Percentiles rank a stretch among this genome's conserved stretches.
Evolutionary conservation across 148 eudicot species (phyloP).

Genomic region (Pouteria glomerata): DNA sequence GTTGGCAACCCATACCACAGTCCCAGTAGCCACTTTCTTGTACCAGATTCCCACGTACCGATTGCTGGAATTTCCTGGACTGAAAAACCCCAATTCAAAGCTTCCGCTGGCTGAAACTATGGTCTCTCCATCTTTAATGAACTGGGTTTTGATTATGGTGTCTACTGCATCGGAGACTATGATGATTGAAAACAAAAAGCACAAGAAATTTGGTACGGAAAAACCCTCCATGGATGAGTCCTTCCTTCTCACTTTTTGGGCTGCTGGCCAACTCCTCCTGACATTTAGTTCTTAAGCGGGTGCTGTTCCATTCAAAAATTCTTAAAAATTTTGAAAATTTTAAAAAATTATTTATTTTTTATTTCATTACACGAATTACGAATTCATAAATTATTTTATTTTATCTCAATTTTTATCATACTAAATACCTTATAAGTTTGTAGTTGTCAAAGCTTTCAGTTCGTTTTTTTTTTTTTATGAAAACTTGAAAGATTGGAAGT

Average conservation of each 20-base stretch:
- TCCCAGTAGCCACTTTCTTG: not conserved
- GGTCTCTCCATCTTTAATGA: not conserved
- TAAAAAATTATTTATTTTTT: too few relatives aligned
- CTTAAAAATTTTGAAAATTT: too few relatives aligned
- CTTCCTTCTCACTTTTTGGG: constrained; percentile 14
- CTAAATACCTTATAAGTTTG: too few relatives aligned
- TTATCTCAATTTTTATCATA: too few relatives aligned
- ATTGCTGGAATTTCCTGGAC: not conserved
- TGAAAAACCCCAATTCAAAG: not conserved
- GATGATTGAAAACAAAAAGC: not conserved
- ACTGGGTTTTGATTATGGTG: not conserved
- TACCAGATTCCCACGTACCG: not conserved
- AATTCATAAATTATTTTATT: too few relatives aligned
- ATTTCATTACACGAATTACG: too few relatives aligned
- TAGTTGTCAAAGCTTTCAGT: too few relatives aligned
- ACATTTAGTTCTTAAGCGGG: too few relatives aligned
- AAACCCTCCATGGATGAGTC: not conserved
- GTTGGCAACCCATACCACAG: constrained; percentile 4
- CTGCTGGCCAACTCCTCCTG: too few relatives aligned
- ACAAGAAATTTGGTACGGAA: not conserved
- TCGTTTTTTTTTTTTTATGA: too few relatives aligned
- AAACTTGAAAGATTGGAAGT: too few relatives aligned
- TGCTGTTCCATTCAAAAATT: too few relatives aligned
- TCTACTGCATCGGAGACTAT: not conserved
- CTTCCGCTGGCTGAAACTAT: not conserved